Evolutionary conservation across 768 basidiomycete genomes (phyloP).

Genomic region (Filobasidium wieringae): DNA sequence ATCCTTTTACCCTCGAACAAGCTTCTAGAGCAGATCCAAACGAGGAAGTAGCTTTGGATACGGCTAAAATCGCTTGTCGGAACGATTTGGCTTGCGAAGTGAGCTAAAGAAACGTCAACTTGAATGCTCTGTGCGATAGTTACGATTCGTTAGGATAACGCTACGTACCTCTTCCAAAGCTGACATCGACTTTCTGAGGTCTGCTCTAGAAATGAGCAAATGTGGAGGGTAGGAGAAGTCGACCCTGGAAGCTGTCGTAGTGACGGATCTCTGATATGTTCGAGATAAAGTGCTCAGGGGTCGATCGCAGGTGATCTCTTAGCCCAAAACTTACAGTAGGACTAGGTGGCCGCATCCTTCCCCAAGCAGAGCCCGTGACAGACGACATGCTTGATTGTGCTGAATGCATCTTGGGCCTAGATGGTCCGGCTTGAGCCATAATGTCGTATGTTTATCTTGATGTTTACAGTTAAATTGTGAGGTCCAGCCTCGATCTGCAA

Average conservation of each 20-base stretch:
- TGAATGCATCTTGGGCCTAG: slow-evolving; percentile 24
- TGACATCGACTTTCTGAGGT: slow-evolving; percentile 30
- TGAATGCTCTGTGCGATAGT: neutral
- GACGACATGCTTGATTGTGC: slow-evolving; percentile 17
- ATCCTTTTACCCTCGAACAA: slow-evolving; percentile 57
- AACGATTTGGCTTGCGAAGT: slow-evolving; percentile 65
- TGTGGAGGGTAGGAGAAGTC: slow-evolving; percentile 24
- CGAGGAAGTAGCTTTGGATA: slow-evolving; percentile 69
- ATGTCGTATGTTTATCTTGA: too few relatives aligned
- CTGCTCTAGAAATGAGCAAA: slow-evolving; percentile 32
- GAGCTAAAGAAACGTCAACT: slow-evolving; percentile 44
- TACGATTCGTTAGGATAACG: neutral
- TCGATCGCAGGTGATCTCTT: neutral
- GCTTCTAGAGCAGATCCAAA: slow-evolving; percentile 79
- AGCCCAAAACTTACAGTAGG: slow-evolving; percentile 24
- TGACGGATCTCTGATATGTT: slow-evolving; percentile 27
- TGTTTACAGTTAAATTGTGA: too few relatives aligned
- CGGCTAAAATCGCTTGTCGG: slow-evolving; percentile 62
- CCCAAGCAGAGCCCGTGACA: neutral
- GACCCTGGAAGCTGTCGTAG: slow-evolving; percentile 31
- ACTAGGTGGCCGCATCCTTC: slow-evolving; percentile 26
- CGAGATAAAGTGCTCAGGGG: neutral
- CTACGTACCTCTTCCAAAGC: slow-evolving; percentile 33
- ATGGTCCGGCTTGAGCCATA: too few relatives aligned
- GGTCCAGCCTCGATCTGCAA: too few relatives aligned